Conservation (phyloP, 2,329 filamentous ascomycete species). For the Penicillium sp. region DNA sequence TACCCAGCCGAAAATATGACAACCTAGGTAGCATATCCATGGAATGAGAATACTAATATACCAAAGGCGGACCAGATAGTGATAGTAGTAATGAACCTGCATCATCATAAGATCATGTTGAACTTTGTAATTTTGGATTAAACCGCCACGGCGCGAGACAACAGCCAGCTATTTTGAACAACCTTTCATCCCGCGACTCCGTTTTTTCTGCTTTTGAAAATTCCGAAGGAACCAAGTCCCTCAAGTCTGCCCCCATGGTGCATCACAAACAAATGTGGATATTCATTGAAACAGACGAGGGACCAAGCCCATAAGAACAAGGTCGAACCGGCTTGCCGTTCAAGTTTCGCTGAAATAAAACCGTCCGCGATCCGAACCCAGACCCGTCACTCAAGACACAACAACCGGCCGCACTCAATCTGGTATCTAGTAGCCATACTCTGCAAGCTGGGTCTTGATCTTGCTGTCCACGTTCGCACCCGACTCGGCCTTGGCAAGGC, state of each 20-base stretch:
- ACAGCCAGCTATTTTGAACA: slow-evolving; percentile 44
- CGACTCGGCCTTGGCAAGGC: slow-evolving; percentile 91
- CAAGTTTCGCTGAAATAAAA: slow-evolving; percentile 41
- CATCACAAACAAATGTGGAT: slow-evolving; percentile 37
- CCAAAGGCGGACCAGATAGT: slow-evolving; percentile 1
- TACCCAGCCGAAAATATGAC: neutral
- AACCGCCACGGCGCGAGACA: slow-evolving; percentile 44
- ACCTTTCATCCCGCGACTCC: slow-evolving; percentile 45
- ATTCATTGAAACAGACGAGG: slow-evolving; percentile 36
- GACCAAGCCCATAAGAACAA: slow-evolving; percentile 30
- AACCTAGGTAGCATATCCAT: neutral
- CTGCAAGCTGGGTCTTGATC: slow-evolving; percentile 83
- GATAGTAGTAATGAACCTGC: slow-evolving; percentile 22
- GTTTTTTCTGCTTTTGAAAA: slow-evolving; percentile 35
- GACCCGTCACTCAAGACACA: slow-evolving; percentile 39
- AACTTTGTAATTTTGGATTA: slow-evolving; percentile 44
- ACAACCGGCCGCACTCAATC: slow-evolving; percentile 40
- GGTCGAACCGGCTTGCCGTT: slow-evolving; percentile 43
- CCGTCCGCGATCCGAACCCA: slow-evolving; percentile 42
- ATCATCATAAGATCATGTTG: slow-evolving; percentile 35
- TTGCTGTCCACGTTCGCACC: slow-evolving; percentile 81
- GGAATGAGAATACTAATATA: neutral
- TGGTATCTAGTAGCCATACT: slow-evolving; percentile 79
- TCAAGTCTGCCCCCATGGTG: slow-evolving; percentile 26
- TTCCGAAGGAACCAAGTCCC: slow-evolving; percentile 32